Evolutionary conservation across 2,329 filamentous ascomycete species (phyloP), one percentile per base, ranked within the genome.

Genomic region (Lasiodiplodia sp.): DNA sequence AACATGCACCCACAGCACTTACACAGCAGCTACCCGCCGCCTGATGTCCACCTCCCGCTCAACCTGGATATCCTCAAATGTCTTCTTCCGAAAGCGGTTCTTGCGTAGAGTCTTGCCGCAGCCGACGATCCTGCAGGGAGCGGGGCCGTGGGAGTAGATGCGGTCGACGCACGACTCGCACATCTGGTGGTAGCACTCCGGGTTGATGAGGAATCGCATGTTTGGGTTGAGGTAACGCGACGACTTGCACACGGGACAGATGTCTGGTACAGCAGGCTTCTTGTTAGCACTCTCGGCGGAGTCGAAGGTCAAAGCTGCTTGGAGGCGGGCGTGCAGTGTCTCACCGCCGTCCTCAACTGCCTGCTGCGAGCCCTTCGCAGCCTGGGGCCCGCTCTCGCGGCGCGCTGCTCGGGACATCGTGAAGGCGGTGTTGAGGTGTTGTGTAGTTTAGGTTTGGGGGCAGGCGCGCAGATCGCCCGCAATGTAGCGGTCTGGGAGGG

Each of bases 101-200:
- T 94, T 92, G 1, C 96, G 91, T 6, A 99, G 86, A 0, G 94
- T 98, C 79, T 92, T 91, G 78, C 90, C 88, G 82, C 96, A 99
- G 51, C 91, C 92, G 0, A 93, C 92, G 69, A 97, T 93, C 1
- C 96, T 96, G 78, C 96, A 99, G 70, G 94, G 92, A 68, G 94
- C 93, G 0, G 96, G 96, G 0, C 96, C 96, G 67, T 93, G 90
- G 44, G 91, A 92, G 86, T 98, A 99, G 75, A 98, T 92, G 68
- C 95, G 92, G 80, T 95, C 92, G 52, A 98, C 94, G 83, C 96
- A 99, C 68, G 92, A 94, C 79, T 93, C 91, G 85, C 96, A 99
- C 93, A 99, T 98, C 73, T 93, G 93, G 85, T 99, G 96, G 85
- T 99, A 99, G 87, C 96, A 99, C 85, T 97, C 94, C 10, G 95